Conservation (phyloP, 192 early-diverging fungal species). For the Coemansia sp. region DNA sequence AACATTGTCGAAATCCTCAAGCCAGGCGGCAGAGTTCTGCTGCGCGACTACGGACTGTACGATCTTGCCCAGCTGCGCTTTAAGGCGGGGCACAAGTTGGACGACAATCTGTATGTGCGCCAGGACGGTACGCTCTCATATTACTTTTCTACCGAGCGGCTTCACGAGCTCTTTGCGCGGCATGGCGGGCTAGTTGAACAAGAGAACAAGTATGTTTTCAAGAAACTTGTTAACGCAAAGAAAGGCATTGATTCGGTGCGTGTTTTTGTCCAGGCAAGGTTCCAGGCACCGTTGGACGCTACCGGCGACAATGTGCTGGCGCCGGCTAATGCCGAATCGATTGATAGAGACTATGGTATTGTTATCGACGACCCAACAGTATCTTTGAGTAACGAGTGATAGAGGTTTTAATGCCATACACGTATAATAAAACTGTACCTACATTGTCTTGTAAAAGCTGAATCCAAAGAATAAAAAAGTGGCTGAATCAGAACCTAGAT, state of each 20-base stretch:
- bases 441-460: too few species aligned
- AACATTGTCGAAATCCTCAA: conserved; percentile 85
- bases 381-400: too few species aligned
- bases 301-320: too few species aligned
- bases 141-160: conserved; percentile 77
- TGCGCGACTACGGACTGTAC: conserved; percentile 97
- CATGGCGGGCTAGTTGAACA: conserved; percentile 60
- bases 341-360: too few species aligned
- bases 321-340: too few species aligned
- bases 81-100: conserved; percentile 85
- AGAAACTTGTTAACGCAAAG: conserved; percentile 71
- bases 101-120: conserved; percentile 95
- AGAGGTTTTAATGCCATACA: too few species aligned
- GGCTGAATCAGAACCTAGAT: too few species aligned
- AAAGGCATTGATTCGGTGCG: conserved; percentile 67
- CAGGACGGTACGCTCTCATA: conserved; percentile 96
- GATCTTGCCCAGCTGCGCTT: conserved; percentile 97
- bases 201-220: conserved; percentile 64
- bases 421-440: too few species aligned
- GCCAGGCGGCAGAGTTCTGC: conserved; percentile 87
- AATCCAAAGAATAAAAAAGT: too few species aligned
- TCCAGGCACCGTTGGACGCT: conserved; percentile 58
- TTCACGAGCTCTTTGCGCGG: conserved; percentile 62
- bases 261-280: conserved; percentile 76
- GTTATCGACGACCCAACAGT: too few species aligned